Conservation (phyloP, 257 asterid genomes). For the Scutellaria barbata region DNA sequence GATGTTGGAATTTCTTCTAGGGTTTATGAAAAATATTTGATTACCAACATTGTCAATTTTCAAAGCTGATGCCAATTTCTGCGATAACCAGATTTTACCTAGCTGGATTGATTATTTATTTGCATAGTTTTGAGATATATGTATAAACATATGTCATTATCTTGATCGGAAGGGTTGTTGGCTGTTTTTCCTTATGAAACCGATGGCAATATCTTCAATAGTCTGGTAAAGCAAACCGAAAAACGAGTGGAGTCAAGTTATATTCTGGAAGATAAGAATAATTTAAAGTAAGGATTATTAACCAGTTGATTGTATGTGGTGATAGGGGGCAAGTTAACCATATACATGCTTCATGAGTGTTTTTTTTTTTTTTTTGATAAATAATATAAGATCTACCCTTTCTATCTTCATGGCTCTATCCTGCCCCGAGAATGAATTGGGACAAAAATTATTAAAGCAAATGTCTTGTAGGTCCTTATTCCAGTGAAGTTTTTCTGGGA, state of each 20-base stretch:
- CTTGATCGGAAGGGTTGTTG: not conserved
- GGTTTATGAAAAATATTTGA: slow-evolving; percentile 3
- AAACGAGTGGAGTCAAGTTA: not conserved
- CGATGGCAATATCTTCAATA: not conserved
- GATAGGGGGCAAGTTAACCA: not conserved
- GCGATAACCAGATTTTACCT: not conserved
- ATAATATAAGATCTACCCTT: not conserved
- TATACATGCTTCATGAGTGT: not conserved
- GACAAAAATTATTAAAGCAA: not conserved
- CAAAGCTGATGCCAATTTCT: slow-evolving; percentile 20
- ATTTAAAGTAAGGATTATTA: not conserved
- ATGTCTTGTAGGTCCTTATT: not conserved
- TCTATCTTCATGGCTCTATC: slow-evolving; percentile 11
- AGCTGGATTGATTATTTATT: not conserved
- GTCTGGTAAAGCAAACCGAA: not conserved
- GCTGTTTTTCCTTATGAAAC: not conserved
- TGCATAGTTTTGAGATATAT: not conserved
- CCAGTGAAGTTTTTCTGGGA: not conserved
- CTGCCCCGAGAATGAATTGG: not conserved
- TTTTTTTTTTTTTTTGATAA: not conserved
- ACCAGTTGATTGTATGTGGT: not conserved
- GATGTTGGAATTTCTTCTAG: slow-evolving; percentile 2
- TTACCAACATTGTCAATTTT: slow-evolving; percentile 1
- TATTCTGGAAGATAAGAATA: not conserved
- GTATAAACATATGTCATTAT: not conserved